Evolutionary conservation across 306 rosid species (phyloP), one percentile per base, ranked within the genome.

Genomic region (Prunus dulcis): DNA sequence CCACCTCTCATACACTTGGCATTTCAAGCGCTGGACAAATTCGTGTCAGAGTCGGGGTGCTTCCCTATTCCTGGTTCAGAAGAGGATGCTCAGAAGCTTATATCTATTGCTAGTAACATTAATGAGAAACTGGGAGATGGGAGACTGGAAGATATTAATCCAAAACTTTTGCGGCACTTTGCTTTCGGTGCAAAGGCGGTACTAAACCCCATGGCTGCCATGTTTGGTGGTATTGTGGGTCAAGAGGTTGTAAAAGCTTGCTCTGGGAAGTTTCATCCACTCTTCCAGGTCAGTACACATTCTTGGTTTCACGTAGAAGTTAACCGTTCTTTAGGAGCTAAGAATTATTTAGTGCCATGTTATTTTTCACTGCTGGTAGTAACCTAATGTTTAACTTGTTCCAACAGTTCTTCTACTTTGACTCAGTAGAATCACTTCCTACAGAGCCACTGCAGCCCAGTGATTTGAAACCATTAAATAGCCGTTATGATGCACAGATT

Each of bases 141-240:
- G 30, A 87, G 84, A 70, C 65, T 91, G 51, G 93, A 91, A 17
- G 96, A 94, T 75, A 82, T 91, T 25, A 90, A 90, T 73, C 86
- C 93, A 25, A 94, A 91, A 79, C 91, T 94, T 78, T 55, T 94
- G 72, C 82, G 88, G 52, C 86, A 85, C 72, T 90, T 94, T 78
- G 91, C 98, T 69, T 94, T 87, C 81, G 98, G 98, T 75, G 93
- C 98, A 56, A 89, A 76, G 89, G 98, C 98, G 1, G 97, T 90
- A 13, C 84, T 94, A 79, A 94, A 89, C 78, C 97, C 98, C 58
- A 92, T 92, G 98, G 97, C 98, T 82, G 96, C 98, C 55, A 94
- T 94, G 97, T 90, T 94, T 84, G 98, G 98, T 74, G 98, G 98
- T 69, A 86, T 94, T 79, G 98, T 94, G 32, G 98, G 97, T 78